Percentiles rank a stretch among this genome's conserved stretches.
phyloP scores from a whole-genome alignment of 495 filamentous ascomycete species.

The Talaromyces liani region DNA sequence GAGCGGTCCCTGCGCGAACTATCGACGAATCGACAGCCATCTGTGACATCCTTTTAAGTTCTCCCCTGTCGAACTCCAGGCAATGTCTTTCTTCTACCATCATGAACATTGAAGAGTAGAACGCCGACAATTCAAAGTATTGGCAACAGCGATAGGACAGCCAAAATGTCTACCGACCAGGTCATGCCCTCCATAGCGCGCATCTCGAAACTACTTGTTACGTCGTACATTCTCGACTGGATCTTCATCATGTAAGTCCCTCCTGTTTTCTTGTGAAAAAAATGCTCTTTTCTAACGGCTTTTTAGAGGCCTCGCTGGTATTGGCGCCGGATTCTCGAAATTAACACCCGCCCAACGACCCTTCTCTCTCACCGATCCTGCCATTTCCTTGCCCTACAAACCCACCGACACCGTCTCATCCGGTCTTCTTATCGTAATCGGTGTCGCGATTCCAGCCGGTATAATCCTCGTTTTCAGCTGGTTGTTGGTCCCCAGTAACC shows the following conservation, averaged over 20 bases:
- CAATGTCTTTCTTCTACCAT: neutral
- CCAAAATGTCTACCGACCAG: neutral
- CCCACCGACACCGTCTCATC: conserved; percentile 49
- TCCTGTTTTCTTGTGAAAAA: too few relatives aligned
- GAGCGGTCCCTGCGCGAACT: neutral
- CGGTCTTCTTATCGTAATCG: conserved; percentile 38
- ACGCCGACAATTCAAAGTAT: too few relatives aligned
- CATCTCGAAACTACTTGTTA: conserved; percentile 30
- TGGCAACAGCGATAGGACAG: too few relatives aligned
- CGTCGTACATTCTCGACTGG: conserved; percentile 50
- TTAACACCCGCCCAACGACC: conserved; percentile 34
- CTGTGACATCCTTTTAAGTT: neutral
- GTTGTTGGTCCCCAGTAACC: conserved; percentile 42
- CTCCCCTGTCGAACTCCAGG: neutral
- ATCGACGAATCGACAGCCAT: neutral
- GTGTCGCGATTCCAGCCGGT: conserved; percentile 45
- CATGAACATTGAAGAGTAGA: neutral
- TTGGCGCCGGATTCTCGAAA: conserved; percentile 37
- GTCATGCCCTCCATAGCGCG: conserved; percentile 5
- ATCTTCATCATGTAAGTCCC: conserved; percentile 40
- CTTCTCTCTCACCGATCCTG: conserved; percentile 45
- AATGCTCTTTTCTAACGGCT: neutral
- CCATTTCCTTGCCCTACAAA: conserved; percentile 51
- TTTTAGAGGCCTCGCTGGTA: conserved; percentile 34
- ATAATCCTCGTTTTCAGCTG: conserved; percentile 42